Conservation (phyloP, 257 asterid species). For the Leptodermis oblonga region DNA sequence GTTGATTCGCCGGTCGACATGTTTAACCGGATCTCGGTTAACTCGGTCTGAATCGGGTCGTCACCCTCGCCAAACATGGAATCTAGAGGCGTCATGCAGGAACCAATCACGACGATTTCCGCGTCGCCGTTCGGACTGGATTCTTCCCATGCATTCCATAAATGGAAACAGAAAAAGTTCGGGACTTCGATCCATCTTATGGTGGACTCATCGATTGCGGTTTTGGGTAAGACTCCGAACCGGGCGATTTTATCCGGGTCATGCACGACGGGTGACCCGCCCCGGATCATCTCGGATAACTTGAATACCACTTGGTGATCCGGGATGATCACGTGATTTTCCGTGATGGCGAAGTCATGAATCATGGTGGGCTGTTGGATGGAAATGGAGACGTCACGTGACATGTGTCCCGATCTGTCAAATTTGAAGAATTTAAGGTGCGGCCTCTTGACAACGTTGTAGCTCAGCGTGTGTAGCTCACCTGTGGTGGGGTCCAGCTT, state of each 20-base stretch:
- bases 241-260: conserved; percentile 40
- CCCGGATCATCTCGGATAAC: conserved; percentile 44
- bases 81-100: conserved; percentile 48
- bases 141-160: conserved; percentile 73
- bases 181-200: conserved; percentile 56
- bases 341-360: conserved; percentile 56
- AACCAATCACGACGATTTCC: conserved; percentile 31
- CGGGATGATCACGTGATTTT: conserved; percentile 54
- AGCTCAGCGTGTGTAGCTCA: conserved; percentile 45
- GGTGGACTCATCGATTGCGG: conserved; percentile 27
- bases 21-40: conserved; percentile 39
- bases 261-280: conserved; percentile 42
- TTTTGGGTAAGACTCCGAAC: conserved; percentile 40
- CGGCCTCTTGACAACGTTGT: conserved; percentile 36
- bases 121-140: conserved; percentile 20
- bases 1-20: conserved; percentile 31
- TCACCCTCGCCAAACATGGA: conserved; percentile 30
- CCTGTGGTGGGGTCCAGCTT: conserved; percentile 55
- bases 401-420: conserved; percentile 29
- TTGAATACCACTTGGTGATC: conserved; percentile 60
- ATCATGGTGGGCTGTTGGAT: conserved; percentile 47
- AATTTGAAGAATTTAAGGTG: conserved; percentile 45
- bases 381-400: conserved; percentile 41
- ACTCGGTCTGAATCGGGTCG: conserved; percentile 16
- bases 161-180: conserved; percentile 46